Conservation (phyloP, 257 asterid genomes). For the Solanum chilense region DNA sequence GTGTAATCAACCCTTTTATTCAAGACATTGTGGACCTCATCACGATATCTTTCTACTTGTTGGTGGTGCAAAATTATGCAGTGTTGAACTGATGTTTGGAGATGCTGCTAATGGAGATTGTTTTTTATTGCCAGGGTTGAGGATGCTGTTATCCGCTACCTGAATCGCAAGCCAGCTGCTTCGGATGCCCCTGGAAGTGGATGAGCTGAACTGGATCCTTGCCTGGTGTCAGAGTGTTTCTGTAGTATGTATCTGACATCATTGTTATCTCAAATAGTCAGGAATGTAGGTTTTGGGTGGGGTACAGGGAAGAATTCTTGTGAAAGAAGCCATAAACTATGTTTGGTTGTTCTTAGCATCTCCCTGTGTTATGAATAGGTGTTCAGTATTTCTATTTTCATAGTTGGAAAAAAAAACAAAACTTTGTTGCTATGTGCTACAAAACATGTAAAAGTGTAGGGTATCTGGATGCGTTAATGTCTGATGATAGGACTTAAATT, state of each 20-base stretch:
- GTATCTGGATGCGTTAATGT: background rate
- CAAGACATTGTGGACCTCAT: background rate
- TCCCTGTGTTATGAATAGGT: background rate
- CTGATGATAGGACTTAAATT: background rate
- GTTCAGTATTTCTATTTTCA: background rate
- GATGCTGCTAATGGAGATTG: background rate
- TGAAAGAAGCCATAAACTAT: background rate
- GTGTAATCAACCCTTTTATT: background rate
- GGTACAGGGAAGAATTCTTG: background rate
- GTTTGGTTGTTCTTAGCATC: background rate
- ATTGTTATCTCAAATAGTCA: background rate
- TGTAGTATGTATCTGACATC: background rate
- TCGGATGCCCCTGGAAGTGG: slow-evolving; percentile 57
- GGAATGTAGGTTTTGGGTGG: background rate
- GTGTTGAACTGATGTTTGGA: background rate
- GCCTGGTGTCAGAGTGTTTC: background rate
- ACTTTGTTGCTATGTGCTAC: background rate
- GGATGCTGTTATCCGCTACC: slow-evolving; percentile 93
- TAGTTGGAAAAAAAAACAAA: background rate
- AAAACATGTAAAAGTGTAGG: background rate
- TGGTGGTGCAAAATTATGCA: background rate
- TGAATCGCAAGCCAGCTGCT: slow-evolving; percentile 75
- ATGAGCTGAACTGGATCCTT: slow-evolving; percentile 12
- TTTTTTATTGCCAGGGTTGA: slow-evolving; percentile 62
- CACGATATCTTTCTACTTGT: background rate